These are phyloP conservation scores for Gossypium lobatum DNA, from an alignment of 441 rosid genomes.

Conservation along the genomic window DNA sequence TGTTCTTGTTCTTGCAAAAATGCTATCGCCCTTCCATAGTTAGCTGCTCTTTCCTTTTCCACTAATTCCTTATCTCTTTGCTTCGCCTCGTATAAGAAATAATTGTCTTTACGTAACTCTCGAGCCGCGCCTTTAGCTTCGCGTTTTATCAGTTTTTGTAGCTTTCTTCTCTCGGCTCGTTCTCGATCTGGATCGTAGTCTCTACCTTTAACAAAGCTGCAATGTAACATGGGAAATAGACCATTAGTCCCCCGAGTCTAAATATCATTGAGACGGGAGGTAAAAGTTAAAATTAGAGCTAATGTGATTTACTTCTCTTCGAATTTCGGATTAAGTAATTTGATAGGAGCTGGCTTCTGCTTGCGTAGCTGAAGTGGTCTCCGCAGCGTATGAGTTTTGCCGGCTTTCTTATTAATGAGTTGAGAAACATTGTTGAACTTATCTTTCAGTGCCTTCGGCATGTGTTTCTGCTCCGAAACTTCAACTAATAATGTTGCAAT, in stretches of 20 bases:
- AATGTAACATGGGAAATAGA: constrained; percentile 16
- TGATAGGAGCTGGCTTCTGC: constrained; percentile 72
- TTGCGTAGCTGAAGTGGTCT: constrained; percentile 69
- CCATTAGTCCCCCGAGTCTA: not conserved
- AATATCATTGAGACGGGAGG: too few species aligned
- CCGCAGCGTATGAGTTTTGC: constrained; percentile 38
- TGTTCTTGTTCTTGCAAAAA: constrained; percentile 90
- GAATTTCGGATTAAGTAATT: constrained; percentile 64
- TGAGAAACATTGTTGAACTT: constrained; percentile 45
- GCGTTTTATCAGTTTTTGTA: constrained; percentile 42
- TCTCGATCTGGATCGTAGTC: constrained; percentile 88
- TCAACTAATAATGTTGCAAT: constrained; percentile 44
- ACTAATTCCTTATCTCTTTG: constrained; percentile 39
- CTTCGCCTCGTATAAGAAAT: constrained; percentile 53
- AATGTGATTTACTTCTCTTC: constrained; percentile 60
- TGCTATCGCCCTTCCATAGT: constrained; percentile 57
- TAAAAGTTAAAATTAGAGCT: too few species aligned
- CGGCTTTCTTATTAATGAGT: constrained; percentile 50
- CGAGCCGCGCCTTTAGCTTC: constrained; percentile 74
- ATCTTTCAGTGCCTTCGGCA: constrained; percentile 46
- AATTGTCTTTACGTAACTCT: constrained; percentile 75
- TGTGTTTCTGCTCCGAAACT: constrained; percentile 43
- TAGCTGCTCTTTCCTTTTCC: constrained; percentile 62
- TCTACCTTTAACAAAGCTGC: constrained; percentile 81
- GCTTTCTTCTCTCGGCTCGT: constrained; percentile 54